These are phyloP conservation scores for Cordyceps cateniannulata DNA, from an alignment of 2,329 filamentous ascomycete genomes.

Conservation along the genomic window DNA sequence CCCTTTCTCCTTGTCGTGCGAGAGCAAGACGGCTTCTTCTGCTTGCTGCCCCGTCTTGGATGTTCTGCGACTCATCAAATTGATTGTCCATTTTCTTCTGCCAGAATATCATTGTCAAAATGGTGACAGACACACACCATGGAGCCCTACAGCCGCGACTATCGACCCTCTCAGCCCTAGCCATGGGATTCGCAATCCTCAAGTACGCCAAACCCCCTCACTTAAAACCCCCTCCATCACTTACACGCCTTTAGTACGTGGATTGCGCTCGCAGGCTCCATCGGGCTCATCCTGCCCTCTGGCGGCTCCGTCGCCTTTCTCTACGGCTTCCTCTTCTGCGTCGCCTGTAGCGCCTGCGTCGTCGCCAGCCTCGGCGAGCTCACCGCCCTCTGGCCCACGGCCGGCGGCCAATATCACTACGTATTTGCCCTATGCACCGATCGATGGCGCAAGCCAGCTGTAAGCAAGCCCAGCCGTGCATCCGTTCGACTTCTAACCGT, in stretches of 20 bases:
- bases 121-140: neutral
- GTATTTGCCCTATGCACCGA: slow-evolving; percentile 34
- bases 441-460: slow-evolving; percentile 31
- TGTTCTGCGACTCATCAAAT: too few species aligned
- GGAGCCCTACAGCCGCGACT: slow-evolving; percentile 29
- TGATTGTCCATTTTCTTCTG: neutral
- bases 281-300: slow-evolving; percentile 36
- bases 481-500: neutral
- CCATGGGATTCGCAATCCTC: slow-evolving; percentile 38
- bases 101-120: neutral
- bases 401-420: slow-evolving; percentile 41
- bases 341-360: slow-evolving; percentile 36
- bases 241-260: slow-evolving; percentile 18
- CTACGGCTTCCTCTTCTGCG: slow-evolving; percentile 40
- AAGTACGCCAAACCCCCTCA: too few species aligned
- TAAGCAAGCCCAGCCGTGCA: slow-evolving; percentile 13
- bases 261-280: slow-evolving; percentile 35
- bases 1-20: neutral
- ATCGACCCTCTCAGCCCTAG: slow-evolving; percentile 31
- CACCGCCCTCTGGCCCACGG: slow-evolving; percentile 38
- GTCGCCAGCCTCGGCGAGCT: slow-evolving; percentile 37
- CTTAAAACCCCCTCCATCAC: too few species aligned
- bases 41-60: neutral
- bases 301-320: slow-evolving; percentile 35
- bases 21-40: neutral